A percentile compares a stretch with the other conserved stretches of the same genome.
These are phyloP conservation scores for Sarocladium oryzae DNA, from an alignment of 2,329 filamentous ascomycete species.

Conservation along the genomic window DNA sequence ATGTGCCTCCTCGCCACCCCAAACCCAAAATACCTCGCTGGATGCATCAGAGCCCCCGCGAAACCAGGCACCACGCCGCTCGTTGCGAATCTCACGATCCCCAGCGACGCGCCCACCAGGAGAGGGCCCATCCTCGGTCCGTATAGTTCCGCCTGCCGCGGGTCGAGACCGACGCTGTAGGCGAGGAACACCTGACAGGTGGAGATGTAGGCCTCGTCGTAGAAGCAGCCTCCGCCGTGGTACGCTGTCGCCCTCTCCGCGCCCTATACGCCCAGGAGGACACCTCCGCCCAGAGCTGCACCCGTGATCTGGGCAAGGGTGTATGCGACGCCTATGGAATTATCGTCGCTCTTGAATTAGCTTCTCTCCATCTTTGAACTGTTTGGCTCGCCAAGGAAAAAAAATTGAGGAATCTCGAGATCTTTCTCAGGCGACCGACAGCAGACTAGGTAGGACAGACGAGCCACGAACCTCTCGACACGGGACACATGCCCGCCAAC, in stretches of 20 bases:
- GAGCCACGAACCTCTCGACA: constrained; percentile 39
- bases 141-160: constrained; percentile 40
- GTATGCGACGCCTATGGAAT: constrained; percentile 37
- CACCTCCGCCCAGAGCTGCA: constrained; percentile 35
- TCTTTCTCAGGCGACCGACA: no score
- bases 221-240: constrained; percentile 31
- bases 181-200: constrained; percentile 30
- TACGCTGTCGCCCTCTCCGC: constrained; percentile 22
- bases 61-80: constrained; percentile 33
- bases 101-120: constrained; percentile 36
- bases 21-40: constrained; percentile 37
- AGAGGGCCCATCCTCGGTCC: constrained; percentile 42
- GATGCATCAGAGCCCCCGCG: constrained; percentile 36
- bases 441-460: no score
- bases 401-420: no score
- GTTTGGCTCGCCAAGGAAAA: no score
- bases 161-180: constrained; percentile 47
- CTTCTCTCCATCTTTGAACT: no score
- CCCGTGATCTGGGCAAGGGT: constrained; percentile 38
- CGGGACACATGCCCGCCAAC: constrained; percentile 39
- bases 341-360: no score
- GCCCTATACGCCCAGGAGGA: constrained; percentile 30
- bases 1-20: constrained; percentile 28
- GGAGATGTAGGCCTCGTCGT: constrained; percentile 27
- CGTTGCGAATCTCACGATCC: constrained; percentile 28